phyloP scores from a whole-genome alignment of 2,329 filamentous ascomycete genomes.

The Monosporascus sp. region DNA sequence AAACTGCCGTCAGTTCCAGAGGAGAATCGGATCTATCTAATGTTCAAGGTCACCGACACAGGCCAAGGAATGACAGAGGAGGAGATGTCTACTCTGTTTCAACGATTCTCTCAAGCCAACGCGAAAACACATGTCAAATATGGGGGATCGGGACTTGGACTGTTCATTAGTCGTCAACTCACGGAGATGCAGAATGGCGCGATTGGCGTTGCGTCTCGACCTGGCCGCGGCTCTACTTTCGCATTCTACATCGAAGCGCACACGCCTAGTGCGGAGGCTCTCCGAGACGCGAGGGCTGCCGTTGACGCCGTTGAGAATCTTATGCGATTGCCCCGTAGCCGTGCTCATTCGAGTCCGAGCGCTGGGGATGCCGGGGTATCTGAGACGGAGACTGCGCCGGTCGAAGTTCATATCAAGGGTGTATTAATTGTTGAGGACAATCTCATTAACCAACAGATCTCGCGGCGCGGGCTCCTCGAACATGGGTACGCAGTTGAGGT shows the following conservation, averaged over 20 bases:
- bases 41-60: slow-evolving; percentile 65
- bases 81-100: slow-evolving; percentile 59
- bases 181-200: slow-evolving; percentile 71
- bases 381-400: slow-evolving; percentile 9
- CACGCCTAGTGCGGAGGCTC: slow-evolving; percentile 33
- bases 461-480: slow-evolving; percentile 55
- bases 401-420: slow-evolving; percentile 31
- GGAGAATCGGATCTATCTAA: slow-evolving; percentile 58
- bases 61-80: slow-evolving; percentile 57
- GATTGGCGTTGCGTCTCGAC: slow-evolving; percentile 62
- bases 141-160: slow-evolving; percentile 61
- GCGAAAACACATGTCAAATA: slow-evolving; percentile 66
- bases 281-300: slow-evolving; percentile 34
- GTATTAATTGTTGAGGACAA: slow-evolving; percentile 63
- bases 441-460: slow-evolving; percentile 59
- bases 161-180: slow-evolving; percentile 70
- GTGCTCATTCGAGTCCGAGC: slow-evolving; percentile 2
- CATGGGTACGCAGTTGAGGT: slow-evolving; percentile 53
- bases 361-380: slow-evolving; percentile 5
- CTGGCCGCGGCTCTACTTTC: slow-evolving; percentile 65
- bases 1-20: slow-evolving; percentile 24
- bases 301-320: slow-evolving; percentile 28
- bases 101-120: slow-evolving; percentile 61
- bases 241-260: slow-evolving; percentile 62
- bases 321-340: slow-evolving; percentile 14